A percentile compares a stretch with the other conserved stretches of the same genome.
Conservation (phyloP, 306 rosid genomes). For the Pyrus bretschneideri region DNA sequence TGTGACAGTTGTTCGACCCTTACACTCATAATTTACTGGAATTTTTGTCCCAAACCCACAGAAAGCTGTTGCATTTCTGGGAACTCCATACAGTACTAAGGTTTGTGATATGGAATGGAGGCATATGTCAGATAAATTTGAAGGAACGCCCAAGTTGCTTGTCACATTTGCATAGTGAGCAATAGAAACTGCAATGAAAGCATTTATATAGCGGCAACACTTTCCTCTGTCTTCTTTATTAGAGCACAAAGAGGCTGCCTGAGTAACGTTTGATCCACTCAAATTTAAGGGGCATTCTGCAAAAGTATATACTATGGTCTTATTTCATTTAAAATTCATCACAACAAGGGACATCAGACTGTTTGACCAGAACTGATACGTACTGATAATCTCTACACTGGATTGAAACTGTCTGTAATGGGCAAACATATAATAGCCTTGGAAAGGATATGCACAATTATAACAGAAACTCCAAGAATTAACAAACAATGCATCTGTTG, state of each 20-base stretch:
- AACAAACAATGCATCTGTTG: too few species aligned
- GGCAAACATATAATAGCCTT: neutral
- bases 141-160: conserved; percentile 67
- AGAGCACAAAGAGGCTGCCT: conserved; percentile 73
- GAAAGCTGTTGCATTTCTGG: conserved; percentile 62
- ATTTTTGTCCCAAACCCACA: conserved; percentile 89
- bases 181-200: conserved; percentile 71
- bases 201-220: conserved; percentile 93
- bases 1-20: conserved; percentile 64
- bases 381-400: neutral
- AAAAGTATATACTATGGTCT: conserved; percentile 13
- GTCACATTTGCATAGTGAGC: conserved; percentile 77
- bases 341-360: neutral
- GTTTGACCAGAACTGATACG: neutral
- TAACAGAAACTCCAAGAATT: too few species aligned
- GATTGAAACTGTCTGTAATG: neutral
- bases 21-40: conserved; percentile 73
- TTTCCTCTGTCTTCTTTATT: conserved; percentile 58
- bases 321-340: neutral
- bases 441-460: neutral
- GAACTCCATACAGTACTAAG: conserved; percentile 65
- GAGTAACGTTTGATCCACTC: conserved; percentile 65
- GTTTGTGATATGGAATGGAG: conserved; percentile 62
- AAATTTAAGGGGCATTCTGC: conserved; percentile 94
- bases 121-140: conserved; percentile 53